These are phyloP conservation scores for Penicillium coprophilum DNA, from an alignment of 495 filamentous ascomycete genomes.

Conservation along the genomic window DNA sequence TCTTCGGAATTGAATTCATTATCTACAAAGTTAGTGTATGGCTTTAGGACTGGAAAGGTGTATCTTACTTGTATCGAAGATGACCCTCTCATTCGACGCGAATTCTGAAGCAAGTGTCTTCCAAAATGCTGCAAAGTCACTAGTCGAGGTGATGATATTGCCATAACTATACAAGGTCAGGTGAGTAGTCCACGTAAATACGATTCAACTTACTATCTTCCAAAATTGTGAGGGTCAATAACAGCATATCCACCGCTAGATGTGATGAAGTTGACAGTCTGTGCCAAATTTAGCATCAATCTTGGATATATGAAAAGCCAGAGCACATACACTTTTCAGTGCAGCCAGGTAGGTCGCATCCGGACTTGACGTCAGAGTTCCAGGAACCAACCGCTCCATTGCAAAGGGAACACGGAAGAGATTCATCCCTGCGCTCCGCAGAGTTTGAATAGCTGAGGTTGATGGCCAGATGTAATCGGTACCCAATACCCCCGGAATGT, in stretches of 20 bases:
- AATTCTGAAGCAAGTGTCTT: conserved; percentile 57
- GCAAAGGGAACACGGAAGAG: conserved; percentile 63
- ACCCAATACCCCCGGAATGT: conserved; percentile 49
- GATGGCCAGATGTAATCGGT: conserved; percentile 61
- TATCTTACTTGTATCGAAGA: conserved; percentile 49
- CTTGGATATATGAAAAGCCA: not conserved
- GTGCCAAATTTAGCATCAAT: not conserved
- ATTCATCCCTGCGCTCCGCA: conserved; percentile 61
- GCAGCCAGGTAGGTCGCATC: conserved; percentile 39
- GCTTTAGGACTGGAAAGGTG: not conserved
- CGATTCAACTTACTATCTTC: conserved; percentile 34
- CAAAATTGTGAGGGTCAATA: conserved; percentile 68
- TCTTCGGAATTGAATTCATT: conserved; percentile 72
- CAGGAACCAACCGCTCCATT: conserved; percentile 64
- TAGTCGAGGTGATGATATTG: conserved; percentile 59
- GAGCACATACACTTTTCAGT: conserved; percentile 36
- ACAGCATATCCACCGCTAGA: conserved; percentile 59
- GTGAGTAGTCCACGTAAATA: not conserved
- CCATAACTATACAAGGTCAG: conserved; percentile 46
- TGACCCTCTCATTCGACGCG: conserved; percentile 55
- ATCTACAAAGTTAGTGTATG: conserved; percentile 37
- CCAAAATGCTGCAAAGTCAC: conserved; percentile 62
- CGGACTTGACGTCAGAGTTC: conserved; percentile 37
- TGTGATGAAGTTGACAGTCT: conserved; percentile 60
- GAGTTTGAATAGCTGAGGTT: conserved; percentile 49